Evolutionary conservation across 2,329 filamentous ascomycete species (phyloP).

Genomic region (Neospermospora avenae): DNA sequence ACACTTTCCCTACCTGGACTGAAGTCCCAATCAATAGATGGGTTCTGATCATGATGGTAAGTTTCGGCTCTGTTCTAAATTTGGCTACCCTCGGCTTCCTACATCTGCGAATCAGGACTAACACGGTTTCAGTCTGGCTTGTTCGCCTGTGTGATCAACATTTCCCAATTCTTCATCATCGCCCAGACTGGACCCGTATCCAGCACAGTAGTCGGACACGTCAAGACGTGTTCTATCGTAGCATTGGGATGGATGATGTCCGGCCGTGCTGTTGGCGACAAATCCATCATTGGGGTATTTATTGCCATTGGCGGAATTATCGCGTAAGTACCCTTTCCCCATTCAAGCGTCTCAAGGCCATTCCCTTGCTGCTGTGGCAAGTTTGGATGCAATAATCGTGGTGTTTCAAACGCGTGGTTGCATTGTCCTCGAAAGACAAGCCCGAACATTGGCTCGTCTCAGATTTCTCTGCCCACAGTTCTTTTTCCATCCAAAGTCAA

Average conservation of each 20-base stretch:
- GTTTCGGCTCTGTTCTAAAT: not conserved
- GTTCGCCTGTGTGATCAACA: conserved; percentile 63
- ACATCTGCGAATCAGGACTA: conserved; percentile 20
- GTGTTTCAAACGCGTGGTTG: conserved; percentile 1
- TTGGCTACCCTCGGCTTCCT: conserved; percentile 2
- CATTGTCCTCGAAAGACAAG: not conserved
- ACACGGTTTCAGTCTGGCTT: conserved; percentile 51
- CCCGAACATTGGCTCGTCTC: not conserved
- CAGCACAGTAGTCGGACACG: conserved; percentile 62
- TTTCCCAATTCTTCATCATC: conserved; percentile 61
- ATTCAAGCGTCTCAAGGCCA: not conserved
- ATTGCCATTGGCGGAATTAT: conserved; percentile 56
- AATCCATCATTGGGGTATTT: conserved; percentile 52
- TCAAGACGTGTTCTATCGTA: conserved; percentile 66
- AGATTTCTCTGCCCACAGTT: not conserved
- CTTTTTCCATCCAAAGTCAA: conserved; percentile 3
- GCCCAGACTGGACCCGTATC: conserved; percentile 60
- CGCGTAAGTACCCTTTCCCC: conserved; percentile 41
- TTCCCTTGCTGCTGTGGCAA: not conserved
- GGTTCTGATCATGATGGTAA: conserved; percentile 57
- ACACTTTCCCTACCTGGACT: conserved; percentile 57
- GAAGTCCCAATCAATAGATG: conserved; percentile 50
- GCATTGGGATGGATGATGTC: conserved; percentile 57
- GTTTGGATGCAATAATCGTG: not conserved
- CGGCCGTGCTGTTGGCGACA: conserved; percentile 53